Percentiles rank a stretch among this genome's conserved stretches.
These are phyloP conservation scores for Cruciata laevipes DNA, from an alignment of 257 asterid genomes.

Conservation along the genomic window DNA sequence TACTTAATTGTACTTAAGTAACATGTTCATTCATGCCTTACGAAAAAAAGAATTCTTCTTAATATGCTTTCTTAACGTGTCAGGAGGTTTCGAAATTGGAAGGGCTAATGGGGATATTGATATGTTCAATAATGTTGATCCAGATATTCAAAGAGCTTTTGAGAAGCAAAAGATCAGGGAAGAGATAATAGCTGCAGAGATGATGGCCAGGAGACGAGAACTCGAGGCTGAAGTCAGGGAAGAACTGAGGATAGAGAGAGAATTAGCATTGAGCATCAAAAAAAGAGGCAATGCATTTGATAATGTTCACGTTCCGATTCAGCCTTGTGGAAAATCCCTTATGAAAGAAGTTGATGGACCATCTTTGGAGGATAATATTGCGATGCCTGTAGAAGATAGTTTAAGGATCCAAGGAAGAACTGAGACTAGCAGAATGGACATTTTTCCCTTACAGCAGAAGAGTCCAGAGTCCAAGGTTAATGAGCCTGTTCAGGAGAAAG, in stretches of 20 bases:
- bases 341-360: not conserved
- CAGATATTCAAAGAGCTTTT: conserved; percentile 29
- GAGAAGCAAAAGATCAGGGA: conserved; percentile 55
- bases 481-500: not conserved
- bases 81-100: conserved; percentile 7
- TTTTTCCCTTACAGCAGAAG: not conserved
- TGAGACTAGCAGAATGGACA: not conserved
- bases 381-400: not conserved
- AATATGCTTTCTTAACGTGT: not conserved
- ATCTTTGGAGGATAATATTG: not conserved
- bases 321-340: not conserved
- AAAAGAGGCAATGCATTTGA: not conserved
- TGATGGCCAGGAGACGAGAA: conserved; percentile 30
- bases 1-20: too few species aligned
- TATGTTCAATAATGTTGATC: conserved; percentile 17
- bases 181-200: conserved; percentile 47
- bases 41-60: too few species aligned
- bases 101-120: conserved; percentile 6
- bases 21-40: not conserved
- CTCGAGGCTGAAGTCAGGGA: conserved; percentile 60
- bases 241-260: conserved; percentile 48
- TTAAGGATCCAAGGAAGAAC: not conserved
- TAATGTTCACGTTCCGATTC: not conserved
- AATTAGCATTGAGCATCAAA: conserved; percentile 19
- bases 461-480: not conserved